These are phyloP conservation scores for Chaetoceros tenuissimus DNA, from an alignment of 108 stramenopile species.

Conservation along the genomic window DNA sequence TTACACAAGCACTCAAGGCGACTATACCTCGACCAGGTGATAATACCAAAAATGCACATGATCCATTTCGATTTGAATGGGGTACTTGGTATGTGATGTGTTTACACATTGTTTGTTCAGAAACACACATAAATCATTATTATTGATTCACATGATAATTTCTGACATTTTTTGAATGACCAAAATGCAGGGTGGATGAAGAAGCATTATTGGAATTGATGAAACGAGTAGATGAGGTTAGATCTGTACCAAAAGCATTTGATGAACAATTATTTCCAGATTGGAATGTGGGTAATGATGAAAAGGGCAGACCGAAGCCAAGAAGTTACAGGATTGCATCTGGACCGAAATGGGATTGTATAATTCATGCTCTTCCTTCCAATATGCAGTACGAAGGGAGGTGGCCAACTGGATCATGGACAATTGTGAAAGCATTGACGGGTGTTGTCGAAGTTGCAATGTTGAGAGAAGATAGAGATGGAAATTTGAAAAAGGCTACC, in stretches of 20 bases:
- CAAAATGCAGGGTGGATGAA: too few species aligned
- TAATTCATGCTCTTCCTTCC: conserved; percentile 60
- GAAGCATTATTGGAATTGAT: conserved; percentile 32
- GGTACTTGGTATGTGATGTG: too few species aligned
- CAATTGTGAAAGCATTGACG: conserved; percentile 50
- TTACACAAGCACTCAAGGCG: conserved; percentile 8
- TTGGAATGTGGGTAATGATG: conserved; percentile 9
- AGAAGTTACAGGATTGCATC: conserved; percentile 40
- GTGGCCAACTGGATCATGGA: conserved; percentile 74
- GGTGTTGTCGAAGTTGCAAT: conserved; percentile 53
- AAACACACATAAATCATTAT: too few species aligned
- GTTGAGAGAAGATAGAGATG: conserved; percentile 54
- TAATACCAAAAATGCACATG: conserved; percentile 23
- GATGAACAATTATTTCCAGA: conserved; percentile 11
- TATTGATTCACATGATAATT: too few species aligned
- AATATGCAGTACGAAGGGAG: conserved; percentile 33
- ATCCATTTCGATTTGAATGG: conserved; percentile 57
- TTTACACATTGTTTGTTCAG: too few species aligned
- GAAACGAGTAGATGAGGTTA: conserved; percentile 40
- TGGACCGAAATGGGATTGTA: conserved; percentile 63
- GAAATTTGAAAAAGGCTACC: conserved; percentile 39
- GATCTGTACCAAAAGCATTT: conserved; percentile 27
- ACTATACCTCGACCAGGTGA: conserved; percentile 18
- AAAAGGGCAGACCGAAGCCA: conserved; percentile 10
- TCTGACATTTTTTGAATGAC: too few species aligned